Evolutionary conservation across 768 basidiomycete species (phyloP).

Genomic region (Lentinula sp.): DNA sequence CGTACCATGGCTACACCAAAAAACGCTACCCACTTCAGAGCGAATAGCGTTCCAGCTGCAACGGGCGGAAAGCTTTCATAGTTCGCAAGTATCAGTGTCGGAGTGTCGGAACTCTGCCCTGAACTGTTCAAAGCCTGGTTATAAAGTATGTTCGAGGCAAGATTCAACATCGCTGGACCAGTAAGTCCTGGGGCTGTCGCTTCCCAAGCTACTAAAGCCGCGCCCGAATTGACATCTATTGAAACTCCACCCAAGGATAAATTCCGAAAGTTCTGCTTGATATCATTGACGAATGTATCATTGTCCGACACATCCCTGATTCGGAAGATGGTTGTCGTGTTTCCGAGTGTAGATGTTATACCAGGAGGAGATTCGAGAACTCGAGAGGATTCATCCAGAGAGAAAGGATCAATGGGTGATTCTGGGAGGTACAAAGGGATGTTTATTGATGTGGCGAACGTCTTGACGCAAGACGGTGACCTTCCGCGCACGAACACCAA

Average conservation of each 20-base stretch:
- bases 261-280: constrained; percentile 45
- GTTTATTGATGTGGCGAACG: constrained; percentile 26
- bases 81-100: constrained; percentile 51
- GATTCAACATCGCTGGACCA: constrained; percentile 58
- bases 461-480: constrained; percentile 42
- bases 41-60: constrained; percentile 49
- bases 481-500: constrained; percentile 54
- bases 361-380: constrained; percentile 51
- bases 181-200: constrained; percentile 51
- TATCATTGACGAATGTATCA: constrained; percentile 48
- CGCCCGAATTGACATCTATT: constrained; percentile 40
- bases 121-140: constrained; percentile 54
- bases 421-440: constrained; percentile 51
- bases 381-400: constrained; percentile 23
- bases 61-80: constrained; percentile 55
- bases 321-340: constrained; percentile 24
- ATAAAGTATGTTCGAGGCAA: constrained; percentile 62
- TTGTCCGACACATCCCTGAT: constrained; percentile 46
- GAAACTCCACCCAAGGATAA: constrained; percentile 68
- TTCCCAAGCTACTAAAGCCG: constrained; percentile 67
- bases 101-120: constrained; percentile 25
- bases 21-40: constrained; percentile 71
- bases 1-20: constrained; percentile 68
- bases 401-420: constrained; percentile 31
- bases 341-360: constrained; percentile 40